phyloP scores from a whole-genome alignment of 2,329 filamentous ascomycete species.

The Aspergillus chevalieri region DNA sequence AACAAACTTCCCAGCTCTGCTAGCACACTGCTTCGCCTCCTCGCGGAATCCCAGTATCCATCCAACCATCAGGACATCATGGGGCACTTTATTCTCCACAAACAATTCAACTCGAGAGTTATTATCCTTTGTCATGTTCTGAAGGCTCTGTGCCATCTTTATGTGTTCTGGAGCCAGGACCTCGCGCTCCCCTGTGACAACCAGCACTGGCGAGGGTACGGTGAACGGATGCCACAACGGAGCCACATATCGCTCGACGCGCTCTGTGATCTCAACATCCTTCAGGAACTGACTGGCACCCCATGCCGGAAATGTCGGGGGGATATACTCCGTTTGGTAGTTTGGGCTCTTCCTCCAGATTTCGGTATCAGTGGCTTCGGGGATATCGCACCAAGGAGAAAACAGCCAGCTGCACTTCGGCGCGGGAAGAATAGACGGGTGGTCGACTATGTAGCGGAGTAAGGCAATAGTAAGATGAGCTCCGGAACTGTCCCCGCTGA shows the following conservation, averaged over 20 bases:
- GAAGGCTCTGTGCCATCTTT: slow-evolving; percentile 4
- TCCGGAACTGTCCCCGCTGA: slow-evolving; percentile 19
- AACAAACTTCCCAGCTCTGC: slow-evolving; percentile 12
- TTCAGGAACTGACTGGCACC: slow-evolving; percentile 10
- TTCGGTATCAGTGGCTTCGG: slow-evolving; percentile 2
- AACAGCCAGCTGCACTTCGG: slow-evolving; percentile 12
- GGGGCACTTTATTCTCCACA: slow-evolving; percentile 9
- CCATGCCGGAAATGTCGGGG: slow-evolving; percentile 8
- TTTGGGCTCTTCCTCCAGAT: slow-evolving; percentile 8
- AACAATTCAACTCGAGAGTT: slow-evolving; percentile 5
- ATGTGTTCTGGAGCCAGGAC: slow-evolving; percentile 7
- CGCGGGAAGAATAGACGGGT: slow-evolving; percentile 7
- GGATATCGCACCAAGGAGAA: slow-evolving; percentile 13
- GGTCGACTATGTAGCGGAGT: slow-evolving; percentile 14
- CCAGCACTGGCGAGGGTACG: slow-evolving; percentile 13
- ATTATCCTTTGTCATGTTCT: slow-evolving; percentile 7
- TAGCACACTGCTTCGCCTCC: slow-evolving; percentile 9
- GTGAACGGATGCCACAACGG: slow-evolving; percentile 13
- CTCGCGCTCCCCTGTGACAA: slow-evolving; percentile 12
- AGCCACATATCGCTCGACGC: slow-evolving; percentile 9
- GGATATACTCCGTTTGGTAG: slow-evolving; percentile 12
- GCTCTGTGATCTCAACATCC: slow-evolving; percentile 5
- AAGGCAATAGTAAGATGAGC: slow-evolving; percentile 16
- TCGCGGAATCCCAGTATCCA: slow-evolving; percentile 10
- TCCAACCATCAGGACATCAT: slow-evolving; percentile 14